Percentiles rank a stretch among this genome's conserved stretches.
These are phyloP conservation scores for Begonia masoniana DNA, from an alignment of 306 rosid species.

Conservation along the genomic window DNA sequence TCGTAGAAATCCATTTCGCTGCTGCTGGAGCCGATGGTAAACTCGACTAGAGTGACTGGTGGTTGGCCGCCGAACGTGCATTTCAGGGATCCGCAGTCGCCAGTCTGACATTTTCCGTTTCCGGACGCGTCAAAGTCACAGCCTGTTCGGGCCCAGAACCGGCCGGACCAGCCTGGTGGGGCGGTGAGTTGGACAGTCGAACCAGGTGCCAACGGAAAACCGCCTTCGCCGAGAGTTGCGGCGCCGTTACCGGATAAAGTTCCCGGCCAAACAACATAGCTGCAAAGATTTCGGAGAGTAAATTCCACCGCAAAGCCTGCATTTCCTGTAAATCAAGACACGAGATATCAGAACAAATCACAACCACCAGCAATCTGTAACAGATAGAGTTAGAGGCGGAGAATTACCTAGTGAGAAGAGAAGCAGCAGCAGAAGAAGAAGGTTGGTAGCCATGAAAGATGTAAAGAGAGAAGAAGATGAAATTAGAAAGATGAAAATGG, in stretches of 20 bases:
- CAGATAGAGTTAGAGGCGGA: no score
- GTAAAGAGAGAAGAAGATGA: no score
- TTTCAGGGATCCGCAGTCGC: conserved; percentile 56
- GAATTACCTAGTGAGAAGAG: no score
- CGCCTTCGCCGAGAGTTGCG: conserved; percentile 61
- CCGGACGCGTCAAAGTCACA: conserved; percentile 55
- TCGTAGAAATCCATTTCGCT: conserved; percentile 80
- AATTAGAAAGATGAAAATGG: no score
- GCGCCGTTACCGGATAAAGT: conserved; percentile 73
- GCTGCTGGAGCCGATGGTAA: conserved; percentile 69
- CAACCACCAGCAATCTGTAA: no score
- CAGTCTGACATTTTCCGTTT: conserved; percentile 56
- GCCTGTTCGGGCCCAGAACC: conserved; percentile 92
- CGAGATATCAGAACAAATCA: no score
- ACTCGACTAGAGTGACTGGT: conserved; percentile 84
- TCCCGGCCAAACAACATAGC: conserved; percentile 85
- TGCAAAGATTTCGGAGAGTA: conserved; percentile 61
- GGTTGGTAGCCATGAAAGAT: no score
- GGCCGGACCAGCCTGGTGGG: conserved; percentile 85
- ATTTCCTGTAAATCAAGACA: conserved; percentile 15
- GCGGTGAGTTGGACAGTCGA: conserved; percentile 52
- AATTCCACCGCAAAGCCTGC: conserved; percentile 25
- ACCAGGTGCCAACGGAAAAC: conserved; percentile 68
- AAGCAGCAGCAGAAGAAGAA: no score
- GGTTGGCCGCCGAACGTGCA: conserved; percentile 71